Evolutionary conservation across 2,329 filamentous ascomycete genomes (phyloP), one percentile per base, ranked within the genome.

Genomic region (Colletotrichum acutatum): DNA sequence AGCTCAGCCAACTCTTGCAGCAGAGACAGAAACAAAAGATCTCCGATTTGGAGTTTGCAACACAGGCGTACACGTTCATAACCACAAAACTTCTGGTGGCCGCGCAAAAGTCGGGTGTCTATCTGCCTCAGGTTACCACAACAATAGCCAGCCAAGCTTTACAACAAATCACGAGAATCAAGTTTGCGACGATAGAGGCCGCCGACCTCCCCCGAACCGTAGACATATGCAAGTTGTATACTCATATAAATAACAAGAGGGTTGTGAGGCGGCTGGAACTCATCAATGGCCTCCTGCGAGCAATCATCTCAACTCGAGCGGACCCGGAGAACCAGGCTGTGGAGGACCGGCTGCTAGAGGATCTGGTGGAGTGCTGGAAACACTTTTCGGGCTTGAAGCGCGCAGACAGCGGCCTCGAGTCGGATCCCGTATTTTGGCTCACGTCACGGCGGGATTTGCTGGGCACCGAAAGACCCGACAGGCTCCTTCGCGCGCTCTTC

Each of bases 281-380:
- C 7, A 56, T 68, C 30, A 53, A 60, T 26, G 49, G 22, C 4
- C 28, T 75, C 5, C 60, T 75, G 11, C 62, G 62, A n/a, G 53
- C 37, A 22, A 72, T 72, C 30, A 26, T 66, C 11, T 34, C 56
- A 37, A 24, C 28, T 56, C 58, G 26, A 28, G 22, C 59, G 7
- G 37, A 34, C 8, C 37, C 12, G 19, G 62, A 26, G 32, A n/a
- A 19, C 28, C 28, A 12, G 22, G 14, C 26, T n/a, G 63, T 67
- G 5, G 58, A 75, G 7, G 66, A 69, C 12, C 34, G 30, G 8
- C 26, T 70, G 22, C 60, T 80, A 53, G 66, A 76, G 0, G 81
- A 83, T 72, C 76, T 84, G 5, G 52, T 83, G 34, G 76, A 77
- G 14, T 69, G 84, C 65, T 84, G 83, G 83, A 79, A 80, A 75